Evolutionary conservation across 2,329 filamentous ascomycete species (phyloP).

Genomic region (Arthroderma sp.): DNA sequence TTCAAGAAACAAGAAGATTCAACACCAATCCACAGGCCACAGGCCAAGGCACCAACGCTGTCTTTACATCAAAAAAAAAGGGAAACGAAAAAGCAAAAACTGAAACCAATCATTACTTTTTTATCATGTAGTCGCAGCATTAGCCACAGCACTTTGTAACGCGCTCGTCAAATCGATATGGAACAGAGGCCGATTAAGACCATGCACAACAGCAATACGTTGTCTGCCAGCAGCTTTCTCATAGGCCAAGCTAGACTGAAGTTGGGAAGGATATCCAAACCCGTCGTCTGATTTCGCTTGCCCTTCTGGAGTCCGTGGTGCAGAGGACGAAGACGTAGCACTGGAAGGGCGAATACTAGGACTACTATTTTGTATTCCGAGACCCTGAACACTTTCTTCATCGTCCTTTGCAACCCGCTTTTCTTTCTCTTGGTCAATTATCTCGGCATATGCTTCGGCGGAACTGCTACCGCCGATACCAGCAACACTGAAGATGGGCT

Average conservation of each 20-base stretch:
- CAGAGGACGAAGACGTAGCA: background rate
- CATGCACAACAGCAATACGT: slow-evolving; percentile 56
- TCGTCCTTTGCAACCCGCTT: slow-evolving; percentile 11
- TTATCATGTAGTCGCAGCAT: slow-evolving; percentile 41
- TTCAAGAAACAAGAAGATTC: too few species aligned
- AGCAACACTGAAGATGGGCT: slow-evolving; percentile 87
- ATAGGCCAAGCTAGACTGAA: background rate
- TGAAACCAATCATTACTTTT: background rate
- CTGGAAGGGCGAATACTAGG: background rate
- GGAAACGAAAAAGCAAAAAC: background rate
- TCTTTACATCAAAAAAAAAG: background rate
- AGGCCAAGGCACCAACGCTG: too few species aligned
- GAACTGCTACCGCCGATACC: slow-evolving; percentile 63
- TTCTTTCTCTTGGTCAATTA: slow-evolving; percentile 45
- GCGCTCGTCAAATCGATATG: slow-evolving; percentile 86
- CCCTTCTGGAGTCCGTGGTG: background rate
- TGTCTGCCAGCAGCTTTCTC: slow-evolving; percentile 10
- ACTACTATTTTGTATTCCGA: background rate
- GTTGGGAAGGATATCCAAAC: slow-evolving; percentile 11
- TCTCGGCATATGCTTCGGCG: slow-evolving; percentile 56
- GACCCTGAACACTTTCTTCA: slow-evolving; percentile 11
- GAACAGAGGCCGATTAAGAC: slow-evolving; percentile 83
- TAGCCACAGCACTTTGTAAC: slow-evolving; percentile 72
- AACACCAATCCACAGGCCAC: too few species aligned
- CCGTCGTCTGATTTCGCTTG: background rate